These are phyloP conservation scores for Macadamia integrifolia DNA, from an alignment of 164 flowering plant species.

Conservation along the genomic window DNA sequence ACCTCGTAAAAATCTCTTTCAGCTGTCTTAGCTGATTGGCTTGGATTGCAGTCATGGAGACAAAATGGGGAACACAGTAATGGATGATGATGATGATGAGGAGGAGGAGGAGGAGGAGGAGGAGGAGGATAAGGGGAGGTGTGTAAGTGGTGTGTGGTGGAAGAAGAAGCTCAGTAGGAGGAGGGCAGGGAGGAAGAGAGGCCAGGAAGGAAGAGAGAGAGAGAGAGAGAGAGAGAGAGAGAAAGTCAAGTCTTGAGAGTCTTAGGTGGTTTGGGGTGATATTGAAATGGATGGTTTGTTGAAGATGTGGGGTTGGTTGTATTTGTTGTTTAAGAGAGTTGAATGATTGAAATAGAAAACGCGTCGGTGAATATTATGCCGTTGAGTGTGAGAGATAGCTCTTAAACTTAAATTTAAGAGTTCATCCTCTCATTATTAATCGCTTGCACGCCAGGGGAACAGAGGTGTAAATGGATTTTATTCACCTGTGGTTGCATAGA, in stretches of 20 bases:
- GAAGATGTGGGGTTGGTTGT: constrained; percentile 1
- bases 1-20: constrained; percentile 64
- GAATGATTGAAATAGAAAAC: constrained; percentile 4
- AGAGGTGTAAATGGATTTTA: too few relatives aligned
- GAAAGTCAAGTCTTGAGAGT: neutral
- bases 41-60: constrained; percentile 24
- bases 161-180: too few relatives aligned
- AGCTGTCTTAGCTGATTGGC: constrained; percentile 59
- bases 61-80: neutral
- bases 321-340: neutral
- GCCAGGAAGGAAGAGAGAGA: neutral
- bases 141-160: too few relatives aligned
- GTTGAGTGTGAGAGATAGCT: neutral
- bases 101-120: neutral
- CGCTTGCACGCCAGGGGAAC: too few relatives aligned
- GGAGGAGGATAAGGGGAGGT: too few relatives aligned
- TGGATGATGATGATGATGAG: neutral
- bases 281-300: neutral
- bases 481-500: too few relatives aligned
- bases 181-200: neutral
- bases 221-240: neutral
- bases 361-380: constrained; percentile 8
- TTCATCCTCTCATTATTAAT: too few relatives aligned
- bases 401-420: too few relatives aligned
- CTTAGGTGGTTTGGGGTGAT: neutral